These are phyloP conservation scores for Trypanosoma grayi DNA, from an alignment of 208 protist genomes.

Conservation along the genomic window DNA sequence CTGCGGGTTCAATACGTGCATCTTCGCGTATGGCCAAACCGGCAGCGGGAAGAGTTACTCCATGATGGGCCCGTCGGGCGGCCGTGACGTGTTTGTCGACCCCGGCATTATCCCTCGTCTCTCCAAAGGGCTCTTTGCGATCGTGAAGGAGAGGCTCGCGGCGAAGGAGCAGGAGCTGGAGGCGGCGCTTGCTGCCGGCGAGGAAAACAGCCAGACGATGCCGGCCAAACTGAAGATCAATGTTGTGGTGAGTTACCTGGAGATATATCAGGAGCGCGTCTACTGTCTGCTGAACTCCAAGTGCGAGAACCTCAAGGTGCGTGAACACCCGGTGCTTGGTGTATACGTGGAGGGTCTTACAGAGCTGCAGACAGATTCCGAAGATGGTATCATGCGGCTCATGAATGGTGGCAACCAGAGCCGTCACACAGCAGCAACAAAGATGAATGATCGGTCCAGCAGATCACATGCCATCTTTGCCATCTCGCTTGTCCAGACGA, in stretches of 20 bases:
- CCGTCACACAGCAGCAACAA: constrained; percentile 85
- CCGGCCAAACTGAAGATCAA: constrained; percentile 52
- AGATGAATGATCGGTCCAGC: constrained; percentile 95
- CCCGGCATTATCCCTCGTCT: constrained; percentile 86
- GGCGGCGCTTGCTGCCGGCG: constrained; percentile 2
- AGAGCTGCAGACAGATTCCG: constrained; percentile 57
- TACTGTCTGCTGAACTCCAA: constrained; percentile 62
- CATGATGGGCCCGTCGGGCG: constrained; percentile 85
- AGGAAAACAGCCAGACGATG: constrained; percentile 6
- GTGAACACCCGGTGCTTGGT: constrained; percentile 74
- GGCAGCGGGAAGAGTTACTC: constrained; percentile 88
- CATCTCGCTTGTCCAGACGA: constrained; percentile 71
- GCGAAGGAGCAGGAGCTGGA: constrained; percentile 19
- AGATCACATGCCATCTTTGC: constrained; percentile 97
- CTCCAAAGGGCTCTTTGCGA: constrained; percentile 68
- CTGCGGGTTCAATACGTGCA: constrained; percentile 84
- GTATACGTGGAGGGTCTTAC: constrained; percentile 77
- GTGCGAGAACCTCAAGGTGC: constrained; percentile 46
- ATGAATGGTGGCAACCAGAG: constrained; percentile 67
- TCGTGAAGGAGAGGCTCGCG: constrained; percentile 24
- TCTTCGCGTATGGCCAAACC: constrained; percentile 93
- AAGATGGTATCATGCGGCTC: constrained; percentile 56
- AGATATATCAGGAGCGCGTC: constrained; percentile 91
- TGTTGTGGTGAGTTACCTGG: constrained; percentile 86
- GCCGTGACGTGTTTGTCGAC: constrained; percentile 38